phyloP scores from a whole-genome alignment of 176 grass and related monocot genomes.

The Oryza glaberrima region DNA sequence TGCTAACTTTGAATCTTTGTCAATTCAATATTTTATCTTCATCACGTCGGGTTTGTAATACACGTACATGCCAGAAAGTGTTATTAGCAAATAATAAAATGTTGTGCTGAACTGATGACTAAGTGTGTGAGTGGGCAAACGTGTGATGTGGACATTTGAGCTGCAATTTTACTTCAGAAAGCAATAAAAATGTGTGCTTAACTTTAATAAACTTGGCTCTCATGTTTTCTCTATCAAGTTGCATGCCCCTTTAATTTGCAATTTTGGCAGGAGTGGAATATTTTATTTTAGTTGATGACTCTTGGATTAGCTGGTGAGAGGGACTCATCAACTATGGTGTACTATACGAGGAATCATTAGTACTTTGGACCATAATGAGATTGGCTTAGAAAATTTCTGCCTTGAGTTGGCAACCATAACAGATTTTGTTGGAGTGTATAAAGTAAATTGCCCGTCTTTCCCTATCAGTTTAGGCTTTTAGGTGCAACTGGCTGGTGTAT shows the following conservation, averaged over 20 bases:
- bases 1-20: background rate
- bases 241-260: background rate
- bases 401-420: background rate
- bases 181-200: background rate
- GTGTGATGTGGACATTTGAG: background rate
- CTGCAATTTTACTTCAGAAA: background rate
- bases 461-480: too few species aligned
- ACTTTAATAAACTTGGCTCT: background rate
- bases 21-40: background rate
- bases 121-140: background rate
- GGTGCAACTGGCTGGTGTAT: too few species aligned
- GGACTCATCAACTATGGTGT: background rate
- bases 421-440: too few species aligned
- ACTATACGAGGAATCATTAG: background rate
- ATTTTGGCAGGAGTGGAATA: background rate
- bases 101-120: background rate
- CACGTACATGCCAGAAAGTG: background rate
- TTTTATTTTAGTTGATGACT: slow-evolving; percentile 15
- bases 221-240: background rate
- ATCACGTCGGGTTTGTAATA: background rate
- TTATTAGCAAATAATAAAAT: background rate
- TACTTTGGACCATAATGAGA: background rate
- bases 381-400: background rate
- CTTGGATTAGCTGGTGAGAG: slow-evolving; percentile 23
- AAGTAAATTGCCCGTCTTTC: too few species aligned